These are phyloP conservation scores for Avena atlantica DNA, from an alignment of 176 grass and related monocot species.

Conservation along the genomic window DNA sequence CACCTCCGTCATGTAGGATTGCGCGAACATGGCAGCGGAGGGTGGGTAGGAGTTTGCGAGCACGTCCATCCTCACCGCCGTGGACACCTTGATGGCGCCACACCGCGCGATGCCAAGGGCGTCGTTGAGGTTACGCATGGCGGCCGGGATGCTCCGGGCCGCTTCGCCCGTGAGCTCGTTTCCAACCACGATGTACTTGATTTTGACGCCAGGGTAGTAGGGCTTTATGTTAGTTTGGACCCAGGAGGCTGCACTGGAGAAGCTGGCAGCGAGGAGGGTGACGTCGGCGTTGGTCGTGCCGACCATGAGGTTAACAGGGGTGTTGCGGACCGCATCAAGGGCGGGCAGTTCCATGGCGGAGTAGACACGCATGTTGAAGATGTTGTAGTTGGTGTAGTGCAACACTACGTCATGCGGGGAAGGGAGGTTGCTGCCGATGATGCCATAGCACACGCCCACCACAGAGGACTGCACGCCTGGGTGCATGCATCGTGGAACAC, in stretches of 20 bases:
- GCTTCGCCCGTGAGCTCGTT: slow-evolving; percentile 49
- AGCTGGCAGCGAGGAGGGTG: slow-evolving; percentile 22
- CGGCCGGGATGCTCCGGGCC: neutral
- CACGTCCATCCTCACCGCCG: neutral
- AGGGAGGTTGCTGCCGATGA: slow-evolving; percentile 53
- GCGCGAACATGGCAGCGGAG: neutral
- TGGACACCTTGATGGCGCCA: neutral
- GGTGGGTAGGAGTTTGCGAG: neutral
- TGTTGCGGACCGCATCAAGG: slow-evolving; percentile 46
- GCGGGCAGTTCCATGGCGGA: neutral
- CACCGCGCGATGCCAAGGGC: neutral
- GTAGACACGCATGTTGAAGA: slow-evolving; percentile 57
- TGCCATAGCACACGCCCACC: slow-evolving; percentile 73
- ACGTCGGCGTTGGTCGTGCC: slow-evolving; percentile 15
- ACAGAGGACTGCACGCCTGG: slow-evolving; percentile 36
- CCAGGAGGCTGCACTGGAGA: slow-evolving; percentile 12
- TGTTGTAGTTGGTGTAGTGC: slow-evolving; percentile 46
- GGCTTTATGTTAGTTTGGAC: slow-evolving; percentile 48
- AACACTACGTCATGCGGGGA: slow-evolving; percentile 42
- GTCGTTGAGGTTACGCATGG: neutral
- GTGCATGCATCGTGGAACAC: too few relatives aligned
- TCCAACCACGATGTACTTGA: slow-evolving; percentile 56
- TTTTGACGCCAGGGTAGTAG: slow-evolving; percentile 1
- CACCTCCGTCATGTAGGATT: neutral
- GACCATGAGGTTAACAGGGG: slow-evolving; percentile 44